Percentiles rank a stretch among this genome's conserved stretches.
Evolutionary conservation across 192 early-diverging fungal genomes (phyloP).

Genomic region (Phycomyces nitens): DNA sequence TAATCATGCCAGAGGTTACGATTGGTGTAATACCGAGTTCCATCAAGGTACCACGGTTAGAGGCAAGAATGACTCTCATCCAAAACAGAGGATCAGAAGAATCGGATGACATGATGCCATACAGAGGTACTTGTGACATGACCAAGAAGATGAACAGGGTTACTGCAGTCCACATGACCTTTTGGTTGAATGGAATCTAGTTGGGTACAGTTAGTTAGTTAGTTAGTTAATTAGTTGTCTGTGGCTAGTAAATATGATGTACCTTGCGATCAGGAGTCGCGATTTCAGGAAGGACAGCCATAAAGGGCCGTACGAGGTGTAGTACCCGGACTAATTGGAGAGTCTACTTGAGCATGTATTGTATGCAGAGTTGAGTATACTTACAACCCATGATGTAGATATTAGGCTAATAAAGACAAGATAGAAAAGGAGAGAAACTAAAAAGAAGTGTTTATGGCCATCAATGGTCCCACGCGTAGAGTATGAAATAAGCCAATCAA

Average conservation of each 20-base stretch:
- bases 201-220: no score
- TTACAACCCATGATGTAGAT: no score
- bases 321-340: conserved; percentile 79
- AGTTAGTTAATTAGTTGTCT: no score
- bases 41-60: conserved; percentile 99
- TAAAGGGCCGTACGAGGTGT: conserved; percentile 95
- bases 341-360: no score
- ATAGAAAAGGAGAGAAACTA: no score
- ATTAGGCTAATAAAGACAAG: no score
- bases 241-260: no score
- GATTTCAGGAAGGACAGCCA: conserved; percentile 97
- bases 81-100: conserved; percentile 99
- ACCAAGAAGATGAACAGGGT: conserved; percentile 99
- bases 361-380: no score
- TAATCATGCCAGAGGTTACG: conserved; percentile 99
- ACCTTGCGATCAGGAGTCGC: conserved; percentile 96
- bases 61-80: conserved; percentile 99
- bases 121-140: conserved; percentile 99
- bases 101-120: conserved; percentile 99
- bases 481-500: no score
- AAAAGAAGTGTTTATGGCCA: no score
- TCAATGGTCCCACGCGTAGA: no score
- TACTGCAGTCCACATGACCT: conserved; percentile 99
- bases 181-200: conserved; percentile 95
- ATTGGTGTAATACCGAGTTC: conserved; percentile 99